Percentiles rank a stretch among this genome's conserved stretches.
phyloP scores from a whole-genome alignment of 2,329 filamentous ascomycete species.

The Trichoderma brevicompactum region DNA sequence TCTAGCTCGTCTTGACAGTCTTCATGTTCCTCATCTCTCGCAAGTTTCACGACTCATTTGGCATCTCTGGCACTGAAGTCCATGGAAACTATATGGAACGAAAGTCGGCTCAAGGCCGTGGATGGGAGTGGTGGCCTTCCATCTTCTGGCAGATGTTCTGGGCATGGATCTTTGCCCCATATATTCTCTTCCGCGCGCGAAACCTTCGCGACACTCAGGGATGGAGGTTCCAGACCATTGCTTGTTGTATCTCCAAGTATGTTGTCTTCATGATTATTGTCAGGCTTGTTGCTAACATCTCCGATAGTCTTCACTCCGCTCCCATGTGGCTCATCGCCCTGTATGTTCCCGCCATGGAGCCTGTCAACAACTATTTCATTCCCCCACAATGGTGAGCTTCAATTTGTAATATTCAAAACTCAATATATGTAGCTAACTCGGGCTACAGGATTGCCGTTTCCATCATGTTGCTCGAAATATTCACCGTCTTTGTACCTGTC shows the following conservation, averaged over 20 bases:
- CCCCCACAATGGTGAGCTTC: conserved; percentile 64
- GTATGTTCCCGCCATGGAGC: conserved; percentile 54
- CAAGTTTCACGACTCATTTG: conserved; percentile 66
- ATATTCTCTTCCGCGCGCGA: conserved; percentile 64
- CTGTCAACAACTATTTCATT: conserved; percentile 59
- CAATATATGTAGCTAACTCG: not conserved
- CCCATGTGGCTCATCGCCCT: conserved; percentile 70
- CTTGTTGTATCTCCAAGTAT: conserved; percentile 53
- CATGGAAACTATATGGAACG: conserved; percentile 57
- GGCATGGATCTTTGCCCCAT: conserved; percentile 65
- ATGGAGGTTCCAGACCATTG: conserved; percentile 67
- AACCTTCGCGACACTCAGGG: conserved; percentile 67
- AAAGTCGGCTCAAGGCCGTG: conserved; percentile 51
- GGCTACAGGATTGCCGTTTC: conserved; percentile 57
- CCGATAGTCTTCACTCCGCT: conserved; percentile 61
- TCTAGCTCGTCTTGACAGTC: conserved; percentile 60
- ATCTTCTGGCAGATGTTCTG: conserved; percentile 68
- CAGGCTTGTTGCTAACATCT: not conserved
- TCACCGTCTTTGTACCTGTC: conserved; percentile 66
- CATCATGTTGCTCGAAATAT: conserved; percentile 65
- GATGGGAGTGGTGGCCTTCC: conserved; percentile 72
- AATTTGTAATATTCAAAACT: too few relatives aligned
- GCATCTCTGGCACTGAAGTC: conserved; percentile 65
- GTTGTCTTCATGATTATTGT: conserved; percentile 31
- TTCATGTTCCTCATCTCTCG: conserved; percentile 66